Conservation (phyloP, 768 basidiomycete genomes). For the Crassisporium funariophilum region DNA sequence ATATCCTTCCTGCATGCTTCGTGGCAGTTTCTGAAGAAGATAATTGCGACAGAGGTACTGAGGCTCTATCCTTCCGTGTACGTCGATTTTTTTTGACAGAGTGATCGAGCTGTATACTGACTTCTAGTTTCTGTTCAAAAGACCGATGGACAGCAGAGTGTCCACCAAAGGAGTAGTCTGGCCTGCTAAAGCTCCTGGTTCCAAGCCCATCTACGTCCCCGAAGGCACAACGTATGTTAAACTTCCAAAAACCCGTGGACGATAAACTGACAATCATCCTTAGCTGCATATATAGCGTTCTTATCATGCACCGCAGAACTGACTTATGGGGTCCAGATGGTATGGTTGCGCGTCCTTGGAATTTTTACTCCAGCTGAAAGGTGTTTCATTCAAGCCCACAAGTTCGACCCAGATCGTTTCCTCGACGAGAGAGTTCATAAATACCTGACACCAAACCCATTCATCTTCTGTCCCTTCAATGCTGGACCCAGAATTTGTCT, state of each 20-base stretch:
- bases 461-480: slow-evolving; percentile 73
- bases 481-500: slow-evolving; percentile 69
- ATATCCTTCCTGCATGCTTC: not conserved
- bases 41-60: slow-evolving; percentile 38
- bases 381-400: slow-evolving; percentile 34
- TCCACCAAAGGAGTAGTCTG: slow-evolving; percentile 12
- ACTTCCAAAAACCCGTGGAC: slow-evolving; percentile 23
- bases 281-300: slow-evolving; percentile 34
- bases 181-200: slow-evolving; percentile 12
- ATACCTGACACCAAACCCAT: slow-evolving; percentile 60
- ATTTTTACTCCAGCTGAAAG: not conserved
- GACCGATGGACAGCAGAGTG: slow-evolving; percentile 8
- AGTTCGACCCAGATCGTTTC: slow-evolving; percentile 69
- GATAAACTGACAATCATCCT: not conserved
- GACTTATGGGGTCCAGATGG: slow-evolving; percentile 60
- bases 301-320: slow-evolving; percentile 50
- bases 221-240: slow-evolving; percentile 39
- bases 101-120: not conserved
- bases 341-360: slow-evolving; percentile 16
- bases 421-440: slow-evolving; percentile 57
- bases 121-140: not conserved
- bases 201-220: slow-evolving; percentile 25
- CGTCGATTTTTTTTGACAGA: slow-evolving; percentile 4
- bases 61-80: slow-evolving; percentile 40
- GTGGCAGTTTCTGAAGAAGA: not conserved